Conservation (phyloP, 2,329 filamentous ascomycete genomes). For the Exophiala bonariae region DNA sequence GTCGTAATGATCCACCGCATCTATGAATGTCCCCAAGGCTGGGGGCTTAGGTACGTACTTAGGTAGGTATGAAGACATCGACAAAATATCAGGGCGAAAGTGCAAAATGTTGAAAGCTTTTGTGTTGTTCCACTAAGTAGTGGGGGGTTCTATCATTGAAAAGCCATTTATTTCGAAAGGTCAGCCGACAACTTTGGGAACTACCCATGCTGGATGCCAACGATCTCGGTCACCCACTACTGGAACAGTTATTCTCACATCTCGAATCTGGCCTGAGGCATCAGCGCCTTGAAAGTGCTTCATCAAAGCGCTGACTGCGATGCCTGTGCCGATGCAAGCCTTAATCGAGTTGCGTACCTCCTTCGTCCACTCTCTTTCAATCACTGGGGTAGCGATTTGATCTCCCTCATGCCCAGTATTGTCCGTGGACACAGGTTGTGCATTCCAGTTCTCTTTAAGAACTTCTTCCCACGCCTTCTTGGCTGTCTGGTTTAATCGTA, state of each 20-base stretch:
- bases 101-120: no score
- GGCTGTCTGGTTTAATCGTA: slow-evolving; percentile 39
- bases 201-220: slow-evolving; percentile 48
- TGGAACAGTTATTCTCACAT: slow-evolving; percentile 22
- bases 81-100: no score
- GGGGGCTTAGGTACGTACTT: no score
- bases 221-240: slow-evolving; percentile 36
- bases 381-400: slow-evolving; percentile 39
- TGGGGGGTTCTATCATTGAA: no score
- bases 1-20: no score
- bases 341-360: slow-evolving; percentile 63
- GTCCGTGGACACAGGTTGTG: slow-evolving; percentile 23
- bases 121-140: no score
- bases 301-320: slow-evolving; percentile 62
- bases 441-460: slow-evolving; percentile 38
- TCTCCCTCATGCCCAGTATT: slow-evolving; percentile 1
- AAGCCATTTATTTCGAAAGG: neutral
- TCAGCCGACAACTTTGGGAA: slow-evolving; percentile 37
- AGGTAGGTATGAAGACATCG: no score
- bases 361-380: slow-evolving; percentile 62
- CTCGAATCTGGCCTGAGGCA: slow-evolving; percentile 14
- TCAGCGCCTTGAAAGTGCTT: slow-evolving; percentile 36
- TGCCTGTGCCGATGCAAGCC: slow-evolving; percentile 69
- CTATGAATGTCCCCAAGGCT: no score
- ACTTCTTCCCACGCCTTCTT: slow-evolving; percentile 45